Evolutionary conservation across 495 filamentous ascomycete genomes (phyloP).

Genomic region (Penicillium manginii): DNA sequence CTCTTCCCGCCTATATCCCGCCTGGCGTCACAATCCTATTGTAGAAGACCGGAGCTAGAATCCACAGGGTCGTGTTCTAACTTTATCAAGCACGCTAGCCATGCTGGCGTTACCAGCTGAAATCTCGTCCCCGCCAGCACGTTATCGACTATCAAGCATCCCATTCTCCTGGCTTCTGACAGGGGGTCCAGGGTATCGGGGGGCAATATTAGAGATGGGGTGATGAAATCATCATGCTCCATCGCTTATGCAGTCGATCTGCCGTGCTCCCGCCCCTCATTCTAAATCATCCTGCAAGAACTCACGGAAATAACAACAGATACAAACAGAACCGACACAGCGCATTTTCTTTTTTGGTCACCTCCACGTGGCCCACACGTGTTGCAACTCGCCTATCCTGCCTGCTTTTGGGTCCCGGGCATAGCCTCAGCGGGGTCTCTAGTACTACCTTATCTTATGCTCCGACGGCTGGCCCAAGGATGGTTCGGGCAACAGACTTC

Average conservation of each 20-base stretch:
- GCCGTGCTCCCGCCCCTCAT: conserved; percentile 4
- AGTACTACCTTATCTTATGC: conserved; percentile 17
- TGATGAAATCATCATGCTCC: conserved; percentile 6
- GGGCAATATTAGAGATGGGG: neutral
- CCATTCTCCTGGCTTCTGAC: neutral
- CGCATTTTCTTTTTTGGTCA: conserved; percentile 2
- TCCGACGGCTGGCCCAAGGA: conserved; percentile 14
- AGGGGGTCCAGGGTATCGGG: neutral
- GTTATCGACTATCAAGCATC: neutral
- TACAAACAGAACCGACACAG: neutral
- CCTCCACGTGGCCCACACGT: conserved; percentile 35
- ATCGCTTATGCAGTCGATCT: conserved; percentile 20
- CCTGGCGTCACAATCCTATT: neutral
- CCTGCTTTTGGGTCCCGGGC: conserved; percentile 16
- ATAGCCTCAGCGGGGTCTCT: conserved; percentile 13
- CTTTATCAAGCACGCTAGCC: conserved; percentile 3
- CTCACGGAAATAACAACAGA: conserved; percentile 1
- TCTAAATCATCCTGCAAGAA: conserved; percentile 5
- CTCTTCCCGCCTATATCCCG: neutral
- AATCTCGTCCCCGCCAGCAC: neutral
- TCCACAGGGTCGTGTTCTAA: neutral
- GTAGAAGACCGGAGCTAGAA: neutral
- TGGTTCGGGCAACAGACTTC: neutral
- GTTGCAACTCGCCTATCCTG: conserved; percentile 33
- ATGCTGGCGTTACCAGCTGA: conserved; percentile 1